A percentile compares a stretch with the other conserved stretches of the same genome.
Conservation (phyloP, 441 rosid species). For the Rhodomyrtus psidioides region DNA sequence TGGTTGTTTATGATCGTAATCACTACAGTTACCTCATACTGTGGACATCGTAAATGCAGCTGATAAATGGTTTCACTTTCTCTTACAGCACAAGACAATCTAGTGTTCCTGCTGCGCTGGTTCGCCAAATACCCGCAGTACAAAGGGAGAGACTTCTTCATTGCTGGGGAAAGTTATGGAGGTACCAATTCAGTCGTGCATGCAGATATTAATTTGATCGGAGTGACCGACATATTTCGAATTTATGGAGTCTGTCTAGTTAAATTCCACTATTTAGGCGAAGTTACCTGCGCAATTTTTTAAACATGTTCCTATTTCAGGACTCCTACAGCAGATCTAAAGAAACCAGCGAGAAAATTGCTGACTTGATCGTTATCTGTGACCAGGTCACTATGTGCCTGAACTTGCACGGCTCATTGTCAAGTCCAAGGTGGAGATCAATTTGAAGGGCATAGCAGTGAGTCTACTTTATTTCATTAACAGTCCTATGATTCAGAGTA, state of each 20-base stretch:
- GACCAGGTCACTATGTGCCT: neutral
- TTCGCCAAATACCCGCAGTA: neutral
- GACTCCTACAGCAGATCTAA: neutral
- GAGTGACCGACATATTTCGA: neutral
- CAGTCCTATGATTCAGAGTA: neutral
- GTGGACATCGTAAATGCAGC: neutral
- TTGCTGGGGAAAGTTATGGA: constrained; percentile 3
- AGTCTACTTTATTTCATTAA: neutral
- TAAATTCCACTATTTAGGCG: neutral
- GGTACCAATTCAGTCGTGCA: neutral
- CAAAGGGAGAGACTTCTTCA: constrained; percentile 2
- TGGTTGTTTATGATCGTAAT: neutral
- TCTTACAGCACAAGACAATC: neutral
- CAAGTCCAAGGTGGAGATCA: neutral
- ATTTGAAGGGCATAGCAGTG: neutral
- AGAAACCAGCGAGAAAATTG: neutral
- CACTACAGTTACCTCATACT: neutral
- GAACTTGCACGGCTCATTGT: neutral
- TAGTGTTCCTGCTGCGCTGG: constrained; percentile 2
- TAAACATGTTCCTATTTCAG: neutral
- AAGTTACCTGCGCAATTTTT: neutral
- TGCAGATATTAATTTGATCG: neutral
- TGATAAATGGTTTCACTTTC: neutral
- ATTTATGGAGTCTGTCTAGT: neutral
- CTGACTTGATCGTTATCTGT: neutral